A percentile compares a stretch with the other conserved stretches of the same genome.
phyloP scores from a whole-genome alignment of 805 yeast genomes.

The Yamadazyma phyllophila region DNA sequence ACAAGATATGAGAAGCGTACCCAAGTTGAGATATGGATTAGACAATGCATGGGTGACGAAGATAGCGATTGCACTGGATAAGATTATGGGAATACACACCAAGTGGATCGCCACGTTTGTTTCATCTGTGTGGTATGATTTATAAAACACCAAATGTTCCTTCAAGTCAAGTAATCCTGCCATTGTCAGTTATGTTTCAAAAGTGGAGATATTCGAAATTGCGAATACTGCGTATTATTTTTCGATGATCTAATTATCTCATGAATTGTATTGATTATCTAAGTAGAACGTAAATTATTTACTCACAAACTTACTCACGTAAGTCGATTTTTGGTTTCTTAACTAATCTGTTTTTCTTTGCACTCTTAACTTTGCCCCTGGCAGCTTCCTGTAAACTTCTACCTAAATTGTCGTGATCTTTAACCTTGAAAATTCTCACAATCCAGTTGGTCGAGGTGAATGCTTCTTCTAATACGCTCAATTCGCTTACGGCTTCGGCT shows the following conservation, averaged over 20 bases:
- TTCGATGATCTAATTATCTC: too few species aligned
- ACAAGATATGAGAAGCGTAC: slow-evolving; percentile 42
- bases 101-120: slow-evolving; percentile 75
- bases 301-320: slow-evolving; percentile 31
- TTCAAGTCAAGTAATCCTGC: slow-evolving; percentile 33
- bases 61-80: slow-evolving; percentile 51
- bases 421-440: slow-evolving; percentile 89
- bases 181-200: slow-evolving; percentile 18
- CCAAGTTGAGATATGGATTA: slow-evolving; percentile 42
- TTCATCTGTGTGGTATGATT: slow-evolving; percentile 51
- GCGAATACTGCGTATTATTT: too few species aligned
- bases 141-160: slow-evolving; percentile 40
- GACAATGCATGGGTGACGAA: slow-evolving; percentile 21
- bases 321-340: slow-evolving; percentile 57
- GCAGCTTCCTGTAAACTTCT: slow-evolving; percentile 46
- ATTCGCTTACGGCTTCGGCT: slow-evolving; percentile 42
- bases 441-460: slow-evolving; percentile 96
- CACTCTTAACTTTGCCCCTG: slow-evolving; percentile 24
- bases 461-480: slow-evolving; percentile 87
- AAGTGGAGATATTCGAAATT: slow-evolving; percentile 5
- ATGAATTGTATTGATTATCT: too few species aligned
- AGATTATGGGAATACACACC: slow-evolving; percentile 75
- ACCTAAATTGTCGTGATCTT: slow-evolving; percentile 83
- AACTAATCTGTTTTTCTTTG: slow-evolving; percentile 39
- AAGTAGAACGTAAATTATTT: not conserved